Base-by-base conservation (phyloP, 2,329 filamentous ascomycete species). In the Ceratocystiopsis minuta region DNA sequence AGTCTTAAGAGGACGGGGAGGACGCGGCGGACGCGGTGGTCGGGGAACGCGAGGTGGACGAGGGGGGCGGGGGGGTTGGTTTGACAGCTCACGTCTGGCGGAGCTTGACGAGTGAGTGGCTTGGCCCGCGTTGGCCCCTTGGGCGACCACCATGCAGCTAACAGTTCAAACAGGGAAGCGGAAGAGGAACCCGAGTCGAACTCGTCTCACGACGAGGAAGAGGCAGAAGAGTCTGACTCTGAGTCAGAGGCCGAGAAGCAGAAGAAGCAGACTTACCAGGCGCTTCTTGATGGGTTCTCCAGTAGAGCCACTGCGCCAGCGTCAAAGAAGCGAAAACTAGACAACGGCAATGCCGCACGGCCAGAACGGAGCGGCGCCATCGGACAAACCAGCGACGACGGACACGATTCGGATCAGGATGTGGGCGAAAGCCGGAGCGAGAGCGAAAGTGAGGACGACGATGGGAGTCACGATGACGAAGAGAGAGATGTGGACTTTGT, bases 201-300 rank as follows among this genome's bases (percentile, higher is more conserved):
- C 7, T 28, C 24, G 24, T 10, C 24, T 28, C 7, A 2, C 24
- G 24, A 28, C 7, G 24, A 28, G 24, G 24, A 28, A 28, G 24
- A 28, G 24, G 65, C 66, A 10, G 62, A 65, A 9, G 66, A 69
- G 3, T 54, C 65, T 37, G 58, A 64, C 1, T 64, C 65, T 32
- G 65, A 67, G 17, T 63, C 65, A n/a, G 62, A 63, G 24, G 33
- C 31, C 6, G 44, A 43, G 28, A 40, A 24, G 28, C 24, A 28
- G 24, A 45, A 47, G 14, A 42, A 41, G 17, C 38, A 46, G 28
- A 67, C 75, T 4, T 79, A 78, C 48, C 60, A 68, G 57, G 61
- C 69, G 9, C 60, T 79, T 7, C 60, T 79, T 51, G 66, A 75
- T 51, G 75, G 68, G 44, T 59, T 79, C 39, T 60, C 63, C 3